Base-by-base conservation (phyloP, 805 yeast species). In the Cyberlindnera japonica region DNA sequence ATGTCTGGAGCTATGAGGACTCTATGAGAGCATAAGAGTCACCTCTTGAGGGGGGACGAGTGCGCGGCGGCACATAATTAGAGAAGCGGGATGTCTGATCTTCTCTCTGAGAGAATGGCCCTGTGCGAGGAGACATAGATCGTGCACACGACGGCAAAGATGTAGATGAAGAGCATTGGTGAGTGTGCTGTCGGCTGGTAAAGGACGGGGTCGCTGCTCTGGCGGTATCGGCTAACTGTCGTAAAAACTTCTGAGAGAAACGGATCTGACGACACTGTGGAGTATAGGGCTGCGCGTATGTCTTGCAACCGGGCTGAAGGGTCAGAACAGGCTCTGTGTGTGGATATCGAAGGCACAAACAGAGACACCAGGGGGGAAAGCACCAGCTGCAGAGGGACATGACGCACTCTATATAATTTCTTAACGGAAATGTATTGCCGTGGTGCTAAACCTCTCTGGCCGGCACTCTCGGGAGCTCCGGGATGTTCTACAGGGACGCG, bases 161-260 rank as follows among this genome's bases (percentile, higher is more conserved):
- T 30, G 33, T 43, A 50, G 11, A 50, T 3, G 35, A 51, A 48
- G 6, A 47, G 35, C 40, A 33, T 38, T 8, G 15, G 13, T 2
- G 39, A 34, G 32, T 34, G 15, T 15, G 18, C 34, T 30, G 45
- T 41, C 23, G 29, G 33, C 39, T 20, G 34, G 18, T 28, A 17
- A 42, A 37, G 27, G 37, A 15, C 3, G 10, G 15, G 3, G 25
- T n/a, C 20, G 91, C 96, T 63, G 91, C 97, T 60, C 91, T 93
- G 17, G 97, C 96, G 49, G 95, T 93, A 64, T 93, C 98, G 58
- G 88, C 96, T 4, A 91, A 46, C 90, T 86, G 57, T 85, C 83
- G n/a, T 98, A 96, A 40, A 91, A 24, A 17, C 26, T 23, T 3
- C 23, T 35, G 24, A 16, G n/a, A 15, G 33, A 32, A 5, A 12